Conservation (phyloP, 768 basidiomycete genomes). For the Lentinula guzmanii region DNA sequence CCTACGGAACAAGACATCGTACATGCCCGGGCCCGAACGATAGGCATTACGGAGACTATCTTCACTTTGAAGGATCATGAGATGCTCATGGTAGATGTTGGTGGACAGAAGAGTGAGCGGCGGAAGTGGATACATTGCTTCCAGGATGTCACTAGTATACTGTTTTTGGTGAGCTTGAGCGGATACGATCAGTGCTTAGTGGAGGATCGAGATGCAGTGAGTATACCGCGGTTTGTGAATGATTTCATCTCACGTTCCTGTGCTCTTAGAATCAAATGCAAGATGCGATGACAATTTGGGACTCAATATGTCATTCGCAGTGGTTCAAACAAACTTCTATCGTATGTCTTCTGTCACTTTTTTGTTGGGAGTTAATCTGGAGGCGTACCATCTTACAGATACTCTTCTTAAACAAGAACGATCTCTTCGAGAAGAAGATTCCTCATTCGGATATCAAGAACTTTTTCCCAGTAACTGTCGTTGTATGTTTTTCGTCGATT, state of each 20-base stretch:
- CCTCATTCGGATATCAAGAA: conserved; percentile 76
- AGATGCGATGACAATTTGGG: conserved; percentile 98
- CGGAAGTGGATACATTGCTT: conserved; percentile 95
- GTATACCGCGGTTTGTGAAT: conserved; percentile 21
- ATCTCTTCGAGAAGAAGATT: conserved; percentile 86
- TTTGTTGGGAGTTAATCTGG: neutral
- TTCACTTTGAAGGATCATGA: conserved; percentile 76
- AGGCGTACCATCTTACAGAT: conserved; percentile 43
- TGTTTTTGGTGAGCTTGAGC: conserved; percentile 87
- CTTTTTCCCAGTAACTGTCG: conserved; percentile 70
- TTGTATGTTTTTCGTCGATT: neutral
- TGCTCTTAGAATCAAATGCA: conserved; percentile 90
- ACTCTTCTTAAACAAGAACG: conserved; percentile 93
- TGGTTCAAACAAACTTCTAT: conserved; percentile 96
- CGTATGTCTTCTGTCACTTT: conserved; percentile 37
- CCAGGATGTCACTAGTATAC: conserved; percentile 89
- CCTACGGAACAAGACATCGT: conserved; percentile 89
- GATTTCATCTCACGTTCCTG: neutral
- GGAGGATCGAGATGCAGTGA: conserved; percentile 84
- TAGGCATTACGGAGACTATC: conserved; percentile 85
- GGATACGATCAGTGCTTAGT: conserved; percentile 94
- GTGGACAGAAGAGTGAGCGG: conserved; percentile 90
- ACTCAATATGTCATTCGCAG: conserved; percentile 95
- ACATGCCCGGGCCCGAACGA: conserved; percentile 78
- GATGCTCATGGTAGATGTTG: conserved; percentile 80